Conservation (phyloP, 495 filamentous ascomycete species). For the Platismatia glauca region DNA sequence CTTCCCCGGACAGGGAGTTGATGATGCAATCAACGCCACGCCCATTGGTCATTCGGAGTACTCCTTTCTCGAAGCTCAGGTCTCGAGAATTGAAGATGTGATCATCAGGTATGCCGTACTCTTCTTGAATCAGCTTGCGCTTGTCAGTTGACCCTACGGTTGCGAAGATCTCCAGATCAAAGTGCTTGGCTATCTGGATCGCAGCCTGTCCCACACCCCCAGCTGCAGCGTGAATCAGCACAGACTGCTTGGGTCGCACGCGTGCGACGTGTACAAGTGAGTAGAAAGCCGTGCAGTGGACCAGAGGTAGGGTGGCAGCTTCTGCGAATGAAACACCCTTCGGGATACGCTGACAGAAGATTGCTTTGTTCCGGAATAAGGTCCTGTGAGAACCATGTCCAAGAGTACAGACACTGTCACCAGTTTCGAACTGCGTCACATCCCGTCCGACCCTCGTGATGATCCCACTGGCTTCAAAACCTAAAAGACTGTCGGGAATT, state of each 20-base stretch:
- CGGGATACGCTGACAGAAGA: constrained; percentile 20
- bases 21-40: constrained; percentile 50
- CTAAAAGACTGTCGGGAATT: constrained; percentile 17
- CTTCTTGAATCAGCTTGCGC: constrained; percentile 28
- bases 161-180: constrained; percentile 34
- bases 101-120: constrained; percentile 33
- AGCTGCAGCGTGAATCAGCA: constrained; percentile 46
- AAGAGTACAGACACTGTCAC: constrained; percentile 17
- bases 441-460: constrained; percentile 15
- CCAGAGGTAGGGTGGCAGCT: constrained; percentile 30
- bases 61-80: constrained; percentile 35
- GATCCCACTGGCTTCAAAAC: constrained; percentile 21
- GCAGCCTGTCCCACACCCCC: constrained; percentile 41
- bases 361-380: constrained; percentile 5
- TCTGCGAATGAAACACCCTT: constrained; percentile 23
- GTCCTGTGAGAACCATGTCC: constrained; percentile 4
- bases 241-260: constrained; percentile 28
- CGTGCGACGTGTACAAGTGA: constrained; percentile 29
- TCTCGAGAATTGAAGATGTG: constrained; percentile 45
- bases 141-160: constrained; percentile 41
- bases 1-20: constrained; percentile 40
- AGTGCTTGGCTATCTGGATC: constrained; percentile 34
- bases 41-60: constrained; percentile 40
- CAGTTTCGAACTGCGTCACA: constrained; percentile 1
- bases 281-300: constrained; percentile 30